phyloP scores from a whole-genome alignment of 2,329 filamentous ascomycete species.

The Exophiala bonariae region DNA sequence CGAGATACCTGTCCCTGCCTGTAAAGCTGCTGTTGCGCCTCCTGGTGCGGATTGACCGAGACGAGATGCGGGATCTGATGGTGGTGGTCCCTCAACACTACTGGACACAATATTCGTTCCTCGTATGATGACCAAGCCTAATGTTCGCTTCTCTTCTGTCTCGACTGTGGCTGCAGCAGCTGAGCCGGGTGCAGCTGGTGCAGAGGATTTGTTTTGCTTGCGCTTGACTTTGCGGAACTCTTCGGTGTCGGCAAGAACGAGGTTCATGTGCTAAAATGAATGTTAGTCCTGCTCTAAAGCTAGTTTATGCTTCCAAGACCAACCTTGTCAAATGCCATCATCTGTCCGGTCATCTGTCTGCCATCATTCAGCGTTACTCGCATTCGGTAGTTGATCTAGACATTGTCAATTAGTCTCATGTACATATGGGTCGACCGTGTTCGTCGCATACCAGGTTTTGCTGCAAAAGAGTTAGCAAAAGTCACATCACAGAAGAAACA shows the following conservation, averaged over 20 bases:
- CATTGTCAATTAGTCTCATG: constrained; percentile 12
- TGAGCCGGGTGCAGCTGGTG: constrained; percentile 62
- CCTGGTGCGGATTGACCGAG: constrained; percentile 75
- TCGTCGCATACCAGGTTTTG: constrained; percentile 61
- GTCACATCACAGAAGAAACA: neutral
- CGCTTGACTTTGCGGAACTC: constrained; percentile 91
- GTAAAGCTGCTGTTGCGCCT: constrained; percentile 62
- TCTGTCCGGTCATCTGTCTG: constrained; percentile 94
- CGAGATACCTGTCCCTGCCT: constrained; percentile 84
- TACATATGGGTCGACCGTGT: neutral
- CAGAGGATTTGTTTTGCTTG: constrained; percentile 69
- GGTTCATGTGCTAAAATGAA: constrained; percentile 85
- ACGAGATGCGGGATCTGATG: constrained; percentile 86
- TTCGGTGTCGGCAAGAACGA: constrained; percentile 97
- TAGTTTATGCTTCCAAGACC: constrained; percentile 1
- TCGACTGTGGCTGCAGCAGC: constrained; percentile 64
- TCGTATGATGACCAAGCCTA: constrained; percentile 90
- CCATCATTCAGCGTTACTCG: constrained; percentile 92
- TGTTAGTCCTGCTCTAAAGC: neutral
- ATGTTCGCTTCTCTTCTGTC: constrained; percentile 97
- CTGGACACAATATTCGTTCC: constrained; percentile 93
- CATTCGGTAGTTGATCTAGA: constrained; percentile 98
- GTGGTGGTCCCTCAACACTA: constrained; percentile 92
- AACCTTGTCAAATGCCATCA: constrained; percentile 98
- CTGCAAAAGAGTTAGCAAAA: constrained; percentile 46